phyloP scores from a whole-genome alignment of 139 green algal genomes.

The Pleodorina starrii region DNA sequence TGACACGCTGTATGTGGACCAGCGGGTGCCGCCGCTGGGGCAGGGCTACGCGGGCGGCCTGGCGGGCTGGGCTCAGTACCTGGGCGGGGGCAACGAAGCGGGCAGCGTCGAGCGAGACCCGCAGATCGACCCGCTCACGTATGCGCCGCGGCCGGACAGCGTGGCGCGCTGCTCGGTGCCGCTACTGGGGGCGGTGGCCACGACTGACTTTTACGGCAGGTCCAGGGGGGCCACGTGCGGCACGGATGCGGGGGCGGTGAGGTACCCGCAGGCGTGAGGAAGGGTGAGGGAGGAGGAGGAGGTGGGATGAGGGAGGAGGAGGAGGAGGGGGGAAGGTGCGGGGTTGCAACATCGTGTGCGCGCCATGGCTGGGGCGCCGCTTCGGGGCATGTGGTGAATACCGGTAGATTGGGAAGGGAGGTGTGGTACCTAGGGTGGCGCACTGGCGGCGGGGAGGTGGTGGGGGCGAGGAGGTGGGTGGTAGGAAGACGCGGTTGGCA shows the following conservation, averaged over 20 bases:
- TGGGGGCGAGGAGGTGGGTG: too few relatives aligned
- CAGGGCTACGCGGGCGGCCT: slow-evolving; percentile 4
- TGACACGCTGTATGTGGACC: slow-evolving; percentile 24
- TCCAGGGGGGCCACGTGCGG: not conserved
- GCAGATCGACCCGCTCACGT: not conserved
- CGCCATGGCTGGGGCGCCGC: too few relatives aligned
- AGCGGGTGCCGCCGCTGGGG: slow-evolving; percentile 14
- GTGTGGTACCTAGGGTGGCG: too few relatives aligned
- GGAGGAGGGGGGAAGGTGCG: too few relatives aligned
- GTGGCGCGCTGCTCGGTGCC: not conserved
- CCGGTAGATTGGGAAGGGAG: too few relatives aligned
- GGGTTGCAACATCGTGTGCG: too few relatives aligned
- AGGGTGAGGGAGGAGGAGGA: too few relatives aligned
- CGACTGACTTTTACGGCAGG: not conserved
- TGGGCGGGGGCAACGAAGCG: not conserved
- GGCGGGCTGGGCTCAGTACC: slow-evolving; percentile 13
- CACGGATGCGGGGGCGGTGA: slow-evolving; percentile 1
- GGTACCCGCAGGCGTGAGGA: too few relatives aligned
- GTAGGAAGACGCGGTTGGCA: too few relatives aligned
- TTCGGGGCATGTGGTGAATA: too few relatives aligned
- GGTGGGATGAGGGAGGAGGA: too few relatives aligned
- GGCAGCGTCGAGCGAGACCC: slow-evolving; percentile 10
- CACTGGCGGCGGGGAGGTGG: too few relatives aligned
- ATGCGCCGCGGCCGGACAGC: not conserved
- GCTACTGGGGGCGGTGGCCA: not conserved